Base-by-base conservation (phyloP, 371 early-diverging fungal species). In the Mucor saturninus region DNA sequence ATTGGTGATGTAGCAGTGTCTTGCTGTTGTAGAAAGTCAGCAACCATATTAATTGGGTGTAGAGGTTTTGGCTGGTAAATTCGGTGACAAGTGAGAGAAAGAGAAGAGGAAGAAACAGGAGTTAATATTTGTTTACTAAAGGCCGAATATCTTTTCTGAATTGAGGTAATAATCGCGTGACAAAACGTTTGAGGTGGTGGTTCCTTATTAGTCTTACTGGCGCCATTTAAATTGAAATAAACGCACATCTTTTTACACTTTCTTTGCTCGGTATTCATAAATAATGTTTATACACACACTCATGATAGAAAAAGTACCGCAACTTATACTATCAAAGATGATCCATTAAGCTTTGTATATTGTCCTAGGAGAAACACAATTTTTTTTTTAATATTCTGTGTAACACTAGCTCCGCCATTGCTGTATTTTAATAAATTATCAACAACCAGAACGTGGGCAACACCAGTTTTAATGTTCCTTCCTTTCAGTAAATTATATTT, bases 131-230 rank as follows among this genome's bases (percentile, higher is more conserved):
- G 49, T 59, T 29, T 31, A 15, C 50, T 30, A 50, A 50, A 48
- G 30, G 38, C 46, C 61, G 42, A 45, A 60, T 64, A 60, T 35
- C 43, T 54, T 64, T 68, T 55, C 69, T 68, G 54, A 56, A 68
- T 68, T 60, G 69, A 68, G 69, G 42, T 39, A 55, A 57, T 56
- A 30, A 64, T 61, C 65, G 69, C 69, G 69, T 69, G 69, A 64
- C 61, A 69, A 55, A 50, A 43, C 26, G 26, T 61, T 43, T 53
- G 52, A 13, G 56, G 32, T 40, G 37, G 37, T 54, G 59, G 53
- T 53, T 46, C 53, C 46, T 39, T 43, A 57, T 58, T 58, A 43
- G 43, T 31, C 29, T 39, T 42, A 21, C 26, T 21, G 29, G 35
- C 56, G 65, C 55, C 48, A 46, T 40, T 60, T 65, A 40, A 65